phyloP scores from a whole-genome alignment of 2,329 filamentous ascomycete species.

The Arthrobotrys conoides region DNA sequence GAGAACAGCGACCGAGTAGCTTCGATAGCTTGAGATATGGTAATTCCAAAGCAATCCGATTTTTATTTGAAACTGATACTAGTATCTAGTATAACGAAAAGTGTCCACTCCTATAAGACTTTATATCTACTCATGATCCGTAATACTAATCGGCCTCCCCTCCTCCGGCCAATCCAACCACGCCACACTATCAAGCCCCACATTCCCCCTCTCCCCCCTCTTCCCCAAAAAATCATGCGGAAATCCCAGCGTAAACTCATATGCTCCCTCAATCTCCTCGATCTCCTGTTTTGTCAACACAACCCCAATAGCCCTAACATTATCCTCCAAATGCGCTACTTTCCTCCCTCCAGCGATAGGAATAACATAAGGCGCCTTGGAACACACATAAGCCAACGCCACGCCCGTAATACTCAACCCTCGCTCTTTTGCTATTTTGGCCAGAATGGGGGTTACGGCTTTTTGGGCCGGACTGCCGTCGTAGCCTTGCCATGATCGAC shows the following conservation, averaged over 20 bases:
- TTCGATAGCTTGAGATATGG: too few relatives aligned
- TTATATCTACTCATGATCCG: conserved; percentile 10
- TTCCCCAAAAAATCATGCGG: conserved; percentile 71
- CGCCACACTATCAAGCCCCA: conserved; percentile 41
- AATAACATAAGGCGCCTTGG: conserved; percentile 80
- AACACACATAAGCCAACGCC: conserved; percentile 80
- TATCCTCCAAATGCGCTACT: conserved; percentile 77
- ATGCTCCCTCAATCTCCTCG: conserved; percentile 75
- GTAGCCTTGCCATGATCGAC: conserved; percentile 64
- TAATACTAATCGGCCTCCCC: conserved; percentile 42
- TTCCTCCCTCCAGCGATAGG: conserved; percentile 80
- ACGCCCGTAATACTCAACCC: conserved; percentile 74
- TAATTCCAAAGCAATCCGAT: too few relatives aligned
- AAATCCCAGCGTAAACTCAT: conserved; percentile 77
- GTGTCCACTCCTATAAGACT: too few relatives aligned
- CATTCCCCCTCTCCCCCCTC: conserved; percentile 20
- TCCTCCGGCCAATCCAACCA: conserved; percentile 55
- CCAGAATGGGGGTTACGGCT: conserved; percentile 73
- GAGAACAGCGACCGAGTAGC: too few relatives aligned
- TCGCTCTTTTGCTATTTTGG: conserved; percentile 73
- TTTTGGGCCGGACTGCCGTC: conserved; percentile 70
- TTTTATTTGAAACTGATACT: too few relatives aligned
- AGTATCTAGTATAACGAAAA: too few relatives aligned
- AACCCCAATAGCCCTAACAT: conserved; percentile 77
- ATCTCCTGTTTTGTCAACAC: conserved; percentile 76